These are phyloP conservation scores for Backusella liffmaniae DNA, from an alignment of 192 early-diverging fungal genomes.

Conservation along the genomic window DNA sequence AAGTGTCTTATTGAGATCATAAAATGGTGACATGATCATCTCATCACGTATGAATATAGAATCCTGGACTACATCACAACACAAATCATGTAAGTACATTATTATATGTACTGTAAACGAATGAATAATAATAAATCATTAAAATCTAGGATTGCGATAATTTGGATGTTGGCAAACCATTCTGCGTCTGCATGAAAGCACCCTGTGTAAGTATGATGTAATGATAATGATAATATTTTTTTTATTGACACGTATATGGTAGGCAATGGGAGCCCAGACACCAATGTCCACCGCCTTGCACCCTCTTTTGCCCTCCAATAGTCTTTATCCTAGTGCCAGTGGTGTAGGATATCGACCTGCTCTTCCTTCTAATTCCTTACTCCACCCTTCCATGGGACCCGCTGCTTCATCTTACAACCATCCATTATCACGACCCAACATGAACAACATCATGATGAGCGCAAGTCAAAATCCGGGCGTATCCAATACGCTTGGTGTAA, in stretches of 20 bases:
- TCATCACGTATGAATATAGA: not conserved
- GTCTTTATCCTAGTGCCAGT: not conserved
- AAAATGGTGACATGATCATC: not conserved
- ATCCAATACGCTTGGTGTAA: not conserved
- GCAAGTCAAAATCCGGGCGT: not conserved
- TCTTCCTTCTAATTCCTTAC: not conserved
- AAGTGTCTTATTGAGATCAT: not conserved
- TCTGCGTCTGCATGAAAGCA: slow-evolving; percentile 5
- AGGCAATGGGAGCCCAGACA: not conserved
- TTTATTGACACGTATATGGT: not conserved
- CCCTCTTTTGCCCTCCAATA: not conserved
- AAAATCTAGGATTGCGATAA: slow-evolving; percentile 8
- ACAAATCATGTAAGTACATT: not conserved
- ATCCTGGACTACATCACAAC: slow-evolving; percentile 11
- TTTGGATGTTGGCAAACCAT: slow-evolving; percentile 3
- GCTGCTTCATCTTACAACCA: not conserved
- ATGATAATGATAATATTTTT: not conserved
- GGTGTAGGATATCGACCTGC: not conserved
- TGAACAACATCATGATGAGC: not conserved
- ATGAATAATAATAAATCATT: not conserved
- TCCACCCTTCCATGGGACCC: not conserved
- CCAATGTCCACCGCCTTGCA: not conserved
- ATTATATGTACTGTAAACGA: too few relatives aligned
- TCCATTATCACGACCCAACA: not conserved
- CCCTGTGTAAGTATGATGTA: not conserved